Evolutionary conservation across 305 asterid species (phyloP), one percentile per base, ranked within the genome.

Genomic region (Plantago coronopus): DNA sequence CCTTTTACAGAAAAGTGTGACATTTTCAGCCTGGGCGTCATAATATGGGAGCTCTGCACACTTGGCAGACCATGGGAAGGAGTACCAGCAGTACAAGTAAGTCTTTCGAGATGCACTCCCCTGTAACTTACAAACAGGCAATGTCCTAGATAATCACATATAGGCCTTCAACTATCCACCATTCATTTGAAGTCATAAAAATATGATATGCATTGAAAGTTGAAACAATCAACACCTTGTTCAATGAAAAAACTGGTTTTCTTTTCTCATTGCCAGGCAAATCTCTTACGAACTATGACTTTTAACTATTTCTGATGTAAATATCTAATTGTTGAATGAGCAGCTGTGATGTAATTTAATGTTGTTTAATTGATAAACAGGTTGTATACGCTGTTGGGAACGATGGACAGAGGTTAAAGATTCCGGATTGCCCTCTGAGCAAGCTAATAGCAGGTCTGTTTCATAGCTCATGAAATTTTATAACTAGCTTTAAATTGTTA

Each of bases 41-140:
- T 93, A 49, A 89, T 93, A 82, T 93, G 99, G 97, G 99, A 93
- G 82, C 88, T 93, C 57, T 87, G 95, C 78, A 89, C 96, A 17
- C 83, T 93, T 38, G 77, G 68, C 65, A 83, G 91, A 68, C 99
- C 99, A 21, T 93, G 99, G 97, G 94, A 85, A 55, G 95, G 99
- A 63, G 73, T 85, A 25, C 95, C 95, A 20, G 79, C 90, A 0
- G 87, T 79, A 48, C 85, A 91, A 74, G 99, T 89, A 83, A 54
- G 83, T 67, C 50, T 48, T 27, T 12, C 31, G 22, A 5, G 1
- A 10, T 17, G 29, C 44, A 42, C 23, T 18, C 42, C 17, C 20
- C 58, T 34, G 42, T 34, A 34, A 10, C 1, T 34, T 34, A 10
- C 42, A 34, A 34, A 34, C 10, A 34, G 42, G 42, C 42, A 34